Evolutionary conservation across 2,329 filamentous ascomycete species (phyloP), one percentile per base, ranked within the genome.

Genomic region (Aspergillus quadrilineatus): DNA sequence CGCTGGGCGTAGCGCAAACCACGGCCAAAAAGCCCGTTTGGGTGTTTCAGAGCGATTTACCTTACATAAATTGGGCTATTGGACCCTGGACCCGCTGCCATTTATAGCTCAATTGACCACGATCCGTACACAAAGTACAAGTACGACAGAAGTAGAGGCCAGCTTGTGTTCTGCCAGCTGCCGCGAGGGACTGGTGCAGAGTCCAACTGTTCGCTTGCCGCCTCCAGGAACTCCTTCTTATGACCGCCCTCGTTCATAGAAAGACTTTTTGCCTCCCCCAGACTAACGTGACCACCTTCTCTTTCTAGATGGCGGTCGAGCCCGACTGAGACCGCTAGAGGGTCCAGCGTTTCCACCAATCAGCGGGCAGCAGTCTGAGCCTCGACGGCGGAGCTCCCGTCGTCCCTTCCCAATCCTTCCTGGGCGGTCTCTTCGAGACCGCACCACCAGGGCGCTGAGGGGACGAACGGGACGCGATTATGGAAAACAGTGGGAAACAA

Each of bases 211-310:
- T 14, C 14, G 8, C 34, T 36, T 36, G 8, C 34, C 14, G 14
- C 34, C 4, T 14, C 14, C 34, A 9, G 9, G 9, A 3, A 5
- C 14, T 14, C 34, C 8, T 17, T 17, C 17, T 36, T 36, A 8
- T 36, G 34, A 8, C 14, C 34, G 9, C 8, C 34, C 34, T 36
- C 34, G 8, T 14, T 4, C 6, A 39, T 39, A 39, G 9, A 39
- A 39, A 39, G 6, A 34, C 6, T 42, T 7, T 42, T 42, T 29
- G 12, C 43, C 28, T 45, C 43, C 17, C 17, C 4, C 9, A 12
- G 32, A 36, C 22, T 45, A 30, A 29, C 37, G 48, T 44, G 54
- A 56, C 49, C 49, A 42, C 54, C 44, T 56, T 52, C 54, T 50
- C 29, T 9, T 56, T 56, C 15, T 26, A 37, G 52, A 53, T 39